Base-by-base conservation (phyloP, 164 flowering plant genomes). In the Vitis labrusca region DNA sequence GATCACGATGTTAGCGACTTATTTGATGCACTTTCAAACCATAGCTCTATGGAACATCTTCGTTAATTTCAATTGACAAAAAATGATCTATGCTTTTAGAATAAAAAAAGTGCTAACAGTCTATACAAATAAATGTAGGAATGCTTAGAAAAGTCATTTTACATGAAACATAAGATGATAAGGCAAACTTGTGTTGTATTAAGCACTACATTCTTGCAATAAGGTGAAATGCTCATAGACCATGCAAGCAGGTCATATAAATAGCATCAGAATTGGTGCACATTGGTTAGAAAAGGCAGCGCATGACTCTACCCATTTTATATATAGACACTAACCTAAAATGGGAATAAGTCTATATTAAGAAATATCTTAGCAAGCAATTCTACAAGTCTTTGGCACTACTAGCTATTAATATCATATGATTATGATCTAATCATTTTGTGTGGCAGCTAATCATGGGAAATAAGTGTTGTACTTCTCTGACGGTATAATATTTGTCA, bases 141-240 rank as follows among this genome's bases (percentile, higher is more conserved):
- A 23, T 23, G 27, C 27, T 1, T 23, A 60, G 51, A 32, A 8
- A 63, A 63, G 12, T 8, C 57, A 13, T 62, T 16, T 0, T 16
- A 30, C n/a, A 57, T 27, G 12, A 13, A 17, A 7, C 15, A 63
- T 12, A 49, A 50, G 71, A 13, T 19, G 16, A 59, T 11, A n/a
- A 71, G 62, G 57, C 89, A 64, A 64, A 93, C 99, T 97, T 91
- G 87, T 75, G 99, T 98, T 62, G 97, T 88, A 76, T 96, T 93
- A 72, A 88, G 81, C 37, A 66, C 92, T 3, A 91, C 98, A 75
- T 82, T 91, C 80, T 96, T 91, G 94, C 98, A 96, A 82, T 96
- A 97, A 8, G 98, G 98, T 75, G 93, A 83, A 78, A 96, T 92
- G 95, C 97, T 96, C 68, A 93, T 97, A 67, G 99, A 96, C 99